Evolutionary conservation across 129 eudicot genomes (phyloP), one percentile per base, ranked within the genome.

Genomic region (Silybum marianum): DNA sequence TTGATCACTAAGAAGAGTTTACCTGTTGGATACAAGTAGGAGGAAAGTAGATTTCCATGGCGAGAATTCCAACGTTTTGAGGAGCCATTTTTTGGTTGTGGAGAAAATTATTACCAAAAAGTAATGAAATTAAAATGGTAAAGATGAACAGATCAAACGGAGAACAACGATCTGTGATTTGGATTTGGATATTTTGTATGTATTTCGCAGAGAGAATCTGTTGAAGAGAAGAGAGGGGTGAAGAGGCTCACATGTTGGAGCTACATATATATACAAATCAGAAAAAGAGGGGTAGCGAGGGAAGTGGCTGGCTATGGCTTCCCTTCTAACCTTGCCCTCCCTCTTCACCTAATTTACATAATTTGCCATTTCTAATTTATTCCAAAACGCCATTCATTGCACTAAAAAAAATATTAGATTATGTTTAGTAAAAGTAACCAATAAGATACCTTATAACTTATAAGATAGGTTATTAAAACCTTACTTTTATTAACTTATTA

Each of bases 11-110:
- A 76, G 54, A 76, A 77, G 81, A 21, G 40, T 28, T 76, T 28
- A 89, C 98, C 97, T 91, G 97, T 72, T 89, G 91, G 74, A 93
- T 87, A 84, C 94, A 93, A 72, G 98, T 88, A 65, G 98, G 98
- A 71, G 98, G 98, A 63, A 90, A 89, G 88, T 93, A 93, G 84
- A 93, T 89, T 78, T 93, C 98, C 90, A 93, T 86, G 77, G 98
- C 98, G 73, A 93, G 90, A 76, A 93, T 93, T 85, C 98, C 98
- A 25, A 90, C 98, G 86, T 93, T 90, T 76, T 77, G 78, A 5
- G 92, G 80, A 13, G 93, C 92, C 98, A 93, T 93, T 81, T 81
- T 83, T 78, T 81, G 25, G 9, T 67, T 67, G 21, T 30, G 9
- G 12, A 32, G 46, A 36, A 71, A 71, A 71, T n/a, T 71, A 28